phyloP scores from a whole-genome alignment of 352 stramenopile genomes.

The Saprolegnia parasitica region DNA sequence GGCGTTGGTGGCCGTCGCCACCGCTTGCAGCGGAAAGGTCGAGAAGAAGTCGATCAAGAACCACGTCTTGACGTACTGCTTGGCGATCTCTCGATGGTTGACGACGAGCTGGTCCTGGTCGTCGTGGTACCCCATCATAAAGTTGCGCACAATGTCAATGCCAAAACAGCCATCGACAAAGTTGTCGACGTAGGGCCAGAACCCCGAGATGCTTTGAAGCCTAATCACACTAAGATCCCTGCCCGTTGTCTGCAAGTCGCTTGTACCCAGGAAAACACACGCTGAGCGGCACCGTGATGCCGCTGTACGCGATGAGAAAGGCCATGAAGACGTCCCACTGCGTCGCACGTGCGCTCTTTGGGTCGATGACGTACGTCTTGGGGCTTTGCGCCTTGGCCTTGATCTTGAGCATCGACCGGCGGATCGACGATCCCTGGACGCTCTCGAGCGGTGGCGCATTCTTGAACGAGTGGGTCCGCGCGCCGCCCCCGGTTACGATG shows the following conservation, averaged over 20 bases:
- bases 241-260: no score
- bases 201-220: not conserved
- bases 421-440: not conserved
- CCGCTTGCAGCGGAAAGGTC: conserved; percentile 66
- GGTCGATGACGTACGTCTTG: conserved; percentile 22
- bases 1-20: conserved; percentile 31
- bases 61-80: conserved; percentile 64
- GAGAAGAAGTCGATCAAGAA: conserved; percentile 80
- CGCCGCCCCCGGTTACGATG: not conserved
- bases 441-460: not conserved
- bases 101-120: conserved; percentile 60
- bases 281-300: conserved; percentile 60
- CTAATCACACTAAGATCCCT: no score
- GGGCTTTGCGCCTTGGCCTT: not conserved
- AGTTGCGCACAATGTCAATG: conserved; percentile 74
- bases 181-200: conserved; percentile 4
- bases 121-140: conserved; percentile 65
- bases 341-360: not conserved
- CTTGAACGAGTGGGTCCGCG: not conserved
- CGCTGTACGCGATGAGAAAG: conserved; percentile 59
- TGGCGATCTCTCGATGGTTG: conserved; percentile 41
- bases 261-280: conserved; percentile 55
- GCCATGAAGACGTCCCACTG: conserved; percentile 49
- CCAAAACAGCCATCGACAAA: conserved; percentile 28
- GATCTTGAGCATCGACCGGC: conserved; percentile 1